phyloP scores from a whole-genome alignment of 768 basidiomycete genomes.

The Suillus spraguei region DNA sequence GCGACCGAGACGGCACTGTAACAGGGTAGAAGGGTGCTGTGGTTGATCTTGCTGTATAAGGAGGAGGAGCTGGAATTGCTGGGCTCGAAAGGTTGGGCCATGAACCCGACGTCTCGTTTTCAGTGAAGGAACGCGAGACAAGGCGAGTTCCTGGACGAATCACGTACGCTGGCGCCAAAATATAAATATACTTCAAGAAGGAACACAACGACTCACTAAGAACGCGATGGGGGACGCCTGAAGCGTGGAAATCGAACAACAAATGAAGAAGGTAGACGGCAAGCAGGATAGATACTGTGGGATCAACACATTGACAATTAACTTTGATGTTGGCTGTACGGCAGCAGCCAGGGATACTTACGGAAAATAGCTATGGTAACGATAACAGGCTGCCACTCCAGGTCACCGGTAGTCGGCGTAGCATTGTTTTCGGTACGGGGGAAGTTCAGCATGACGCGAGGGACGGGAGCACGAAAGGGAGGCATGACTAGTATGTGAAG shows the following conservation, averaged over 20 bases:
- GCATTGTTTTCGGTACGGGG: neutral
- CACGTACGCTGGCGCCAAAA: neutral
- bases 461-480: neutral
- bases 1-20: neutral
- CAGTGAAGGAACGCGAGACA: neutral
- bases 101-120: too few species aligned
- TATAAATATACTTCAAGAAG: neutral
- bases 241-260: neutral
- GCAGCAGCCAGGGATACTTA: neutral
- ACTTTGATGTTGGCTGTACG: neutral
- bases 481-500: neutral
- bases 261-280: neutral
- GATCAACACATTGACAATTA: neutral
- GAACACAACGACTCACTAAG: neutral
- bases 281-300: neutral
- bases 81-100: neutral
- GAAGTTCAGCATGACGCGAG: neutral
- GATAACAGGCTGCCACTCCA: constrained; percentile 3
- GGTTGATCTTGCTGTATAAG: neutral
- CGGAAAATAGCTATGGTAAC: neutral
- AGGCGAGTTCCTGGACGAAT: neutral
- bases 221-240: neutral
- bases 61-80: neutral
- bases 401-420: neutral
- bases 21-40: neutral